These are phyloP conservation scores for Comarum palustre DNA, from an alignment of 306 rosid species.

Conservation along the genomic window DNA sequence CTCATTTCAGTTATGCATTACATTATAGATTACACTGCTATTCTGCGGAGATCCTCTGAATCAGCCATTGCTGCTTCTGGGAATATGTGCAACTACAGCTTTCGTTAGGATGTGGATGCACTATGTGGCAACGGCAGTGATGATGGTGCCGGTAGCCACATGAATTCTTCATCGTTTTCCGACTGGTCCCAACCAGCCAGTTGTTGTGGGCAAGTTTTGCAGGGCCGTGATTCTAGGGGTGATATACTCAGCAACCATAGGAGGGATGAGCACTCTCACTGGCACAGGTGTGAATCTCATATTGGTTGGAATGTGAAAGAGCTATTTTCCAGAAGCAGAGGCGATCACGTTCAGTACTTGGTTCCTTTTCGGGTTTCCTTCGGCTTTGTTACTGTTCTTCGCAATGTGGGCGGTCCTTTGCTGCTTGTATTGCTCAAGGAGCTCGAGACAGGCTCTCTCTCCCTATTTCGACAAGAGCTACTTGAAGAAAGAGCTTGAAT, in stretches of 20 bases:
- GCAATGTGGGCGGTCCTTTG: slow-evolving; percentile 54
- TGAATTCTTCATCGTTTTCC: slow-evolving; percentile 67
- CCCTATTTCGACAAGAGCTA: slow-evolving; percentile 56
- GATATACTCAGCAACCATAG: slow-evolving; percentile 51
- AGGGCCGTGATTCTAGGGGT: slow-evolving; percentile 72
- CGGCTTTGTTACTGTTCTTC: slow-evolving; percentile 46
- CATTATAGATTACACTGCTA: slow-evolving; percentile 43
- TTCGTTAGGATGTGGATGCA: slow-evolving; percentile 95
- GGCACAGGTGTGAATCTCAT: slow-evolving; percentile 88
- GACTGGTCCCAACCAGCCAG: slow-evolving; percentile 36
- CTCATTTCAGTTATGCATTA: background rate
- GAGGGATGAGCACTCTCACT: slow-evolving; percentile 77
- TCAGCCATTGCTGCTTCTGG: slow-evolving; percentile 58
- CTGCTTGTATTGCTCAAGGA: slow-evolving; percentile 47
- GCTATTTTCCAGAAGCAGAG: slow-evolving; percentile 47
- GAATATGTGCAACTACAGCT: slow-evolving; percentile 63
- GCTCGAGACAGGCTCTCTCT: slow-evolving; percentile 46
- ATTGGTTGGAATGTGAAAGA: slow-evolving; percentile 78
- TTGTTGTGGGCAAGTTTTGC: slow-evolving; percentile 50
- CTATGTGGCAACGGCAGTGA: slow-evolving; percentile 71
- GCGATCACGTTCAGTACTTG: slow-evolving; percentile 68
- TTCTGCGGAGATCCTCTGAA: slow-evolving; percentile 75
- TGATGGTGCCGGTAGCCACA: slow-evolving; percentile 90
- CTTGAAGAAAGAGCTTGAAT: slow-evolving; percentile 63
- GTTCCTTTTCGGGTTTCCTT: slow-evolving; percentile 66